These are phyloP conservation scores for Paracorniculantispora psalliotae DNA, from an alignment of 2,329 filamentous ascomycete species.

Conservation along the genomic window DNA sequence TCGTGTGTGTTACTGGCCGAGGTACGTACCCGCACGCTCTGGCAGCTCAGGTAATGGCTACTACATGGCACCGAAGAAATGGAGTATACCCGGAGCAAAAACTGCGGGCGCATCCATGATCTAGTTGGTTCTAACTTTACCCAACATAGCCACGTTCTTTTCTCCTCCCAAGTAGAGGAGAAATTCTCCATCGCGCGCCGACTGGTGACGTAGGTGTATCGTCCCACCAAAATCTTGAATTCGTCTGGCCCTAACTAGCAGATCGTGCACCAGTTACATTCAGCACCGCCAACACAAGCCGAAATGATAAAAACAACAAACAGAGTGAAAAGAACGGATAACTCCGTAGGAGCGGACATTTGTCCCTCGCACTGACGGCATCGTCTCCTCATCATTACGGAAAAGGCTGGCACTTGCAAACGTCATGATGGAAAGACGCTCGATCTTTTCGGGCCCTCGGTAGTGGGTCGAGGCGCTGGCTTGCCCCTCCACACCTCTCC, in stretches of 20 bases:
- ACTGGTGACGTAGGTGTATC: constrained; percentile 3
- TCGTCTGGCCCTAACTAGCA: background rate
- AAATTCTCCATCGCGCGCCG: background rate
- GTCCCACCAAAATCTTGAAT: background rate
- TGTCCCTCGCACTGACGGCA: background rate
- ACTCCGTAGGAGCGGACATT: too few relatives aligned
- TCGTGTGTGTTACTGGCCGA: background rate
- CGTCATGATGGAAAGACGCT: background rate
- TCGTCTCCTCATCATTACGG: background rate
- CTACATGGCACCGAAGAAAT: background rate
- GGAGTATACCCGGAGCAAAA: background rate
- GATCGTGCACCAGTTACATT: too few relatives aligned
- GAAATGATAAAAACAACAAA: background rate
- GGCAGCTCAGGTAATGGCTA: background rate
- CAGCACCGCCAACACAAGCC: too few relatives aligned
- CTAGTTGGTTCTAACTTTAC: background rate
- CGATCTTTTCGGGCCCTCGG: constrained; percentile 11
- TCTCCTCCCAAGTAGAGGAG: background rate
- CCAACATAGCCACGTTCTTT: background rate
- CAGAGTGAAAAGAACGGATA: too few relatives aligned
- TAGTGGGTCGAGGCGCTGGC: background rate
- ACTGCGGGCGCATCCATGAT: background rate
- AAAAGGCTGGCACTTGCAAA: background rate
- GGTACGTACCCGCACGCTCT: too few relatives aligned
- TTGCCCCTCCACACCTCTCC: background rate